These are phyloP conservation scores for Panicum miliaceum DNA, from an alignment of 176 grass and related monocot genomes.

Conservation along the genomic window DNA sequence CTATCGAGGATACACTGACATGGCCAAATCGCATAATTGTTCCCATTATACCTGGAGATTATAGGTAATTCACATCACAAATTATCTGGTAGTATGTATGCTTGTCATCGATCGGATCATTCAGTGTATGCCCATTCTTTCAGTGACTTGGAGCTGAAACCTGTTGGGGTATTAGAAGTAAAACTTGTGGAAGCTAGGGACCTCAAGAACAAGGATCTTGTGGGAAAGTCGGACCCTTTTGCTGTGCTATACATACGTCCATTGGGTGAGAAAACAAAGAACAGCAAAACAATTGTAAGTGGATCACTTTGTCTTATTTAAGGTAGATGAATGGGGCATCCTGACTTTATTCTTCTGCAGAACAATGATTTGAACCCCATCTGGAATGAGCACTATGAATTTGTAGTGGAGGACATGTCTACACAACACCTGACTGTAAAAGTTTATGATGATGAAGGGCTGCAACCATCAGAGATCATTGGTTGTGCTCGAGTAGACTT, in stretches of 20 bases:
- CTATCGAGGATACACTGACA: conserved; percentile 88
- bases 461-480: conserved; percentile 83
- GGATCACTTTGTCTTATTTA: conserved; percentile 32
- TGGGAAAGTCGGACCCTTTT: conserved; percentile 97
- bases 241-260: conserved; percentile 81
- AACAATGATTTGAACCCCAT: conserved; percentile 99
- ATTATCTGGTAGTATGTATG: conserved; percentile 28
- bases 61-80: conserved; percentile 64
- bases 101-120: conserved; percentile 1
- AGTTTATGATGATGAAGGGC: conserved; percentile 91
- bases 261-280: conserved; percentile 84
- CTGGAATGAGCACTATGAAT: conserved; percentile 97
- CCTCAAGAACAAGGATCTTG: conserved; percentile 88
- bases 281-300: conserved; percentile 98
- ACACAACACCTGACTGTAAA: conserved; percentile 87
- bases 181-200: conserved; percentile 97
- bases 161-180: conserved; percentile 89
- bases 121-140: conserved; percentile 41
- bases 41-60: conserved; percentile 93
- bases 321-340: conserved; percentile 21
- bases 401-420: conserved; percentile 91
- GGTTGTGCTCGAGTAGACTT: conserved; percentile 81
- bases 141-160: conserved; percentile 94
- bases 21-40: conserved; percentile 95
- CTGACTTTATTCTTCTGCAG: conserved; percentile 59